Conservation (phyloP, 2,329 filamentous ascomycete genomes). For the Ophiostoma ulmi region DNA sequence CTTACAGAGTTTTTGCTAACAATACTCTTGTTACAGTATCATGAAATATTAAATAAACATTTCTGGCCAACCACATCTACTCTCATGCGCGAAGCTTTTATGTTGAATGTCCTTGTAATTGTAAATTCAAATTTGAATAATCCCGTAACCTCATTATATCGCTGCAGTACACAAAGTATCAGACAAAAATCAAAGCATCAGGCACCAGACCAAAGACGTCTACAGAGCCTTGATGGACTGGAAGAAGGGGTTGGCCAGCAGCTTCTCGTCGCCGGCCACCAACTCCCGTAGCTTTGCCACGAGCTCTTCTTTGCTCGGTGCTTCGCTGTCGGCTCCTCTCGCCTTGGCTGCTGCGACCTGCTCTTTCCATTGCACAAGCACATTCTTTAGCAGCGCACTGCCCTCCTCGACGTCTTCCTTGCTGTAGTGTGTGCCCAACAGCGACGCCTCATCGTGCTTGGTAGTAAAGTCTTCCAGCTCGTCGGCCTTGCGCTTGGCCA, state of each 20-base stretch:
- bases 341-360: conserved; percentile 49
- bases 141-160: conserved; percentile 4
- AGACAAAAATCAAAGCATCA: background rate
- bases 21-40: conserved; percentile 15
- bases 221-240: conserved; percentile 55
- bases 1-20: background rate
- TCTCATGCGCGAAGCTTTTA: background rate
- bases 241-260: conserved; percentile 65
- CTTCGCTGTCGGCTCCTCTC: conserved; percentile 33
- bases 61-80: background rate
- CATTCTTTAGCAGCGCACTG: conserved; percentile 74
- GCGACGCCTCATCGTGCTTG: conserved; percentile 57
- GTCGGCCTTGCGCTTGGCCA: conserved; percentile 98
- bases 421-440: conserved; percentile 55
- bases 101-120: background rate
- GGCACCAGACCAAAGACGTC: background rate
- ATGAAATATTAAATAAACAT: conserved; percentile 13
- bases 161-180: background rate
- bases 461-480: conserved; percentile 93
- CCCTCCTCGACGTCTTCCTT: conserved; percentile 88
- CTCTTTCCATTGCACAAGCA: conserved; percentile 80
- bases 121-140: background rate
- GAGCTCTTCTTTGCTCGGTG: conserved; percentile 69
- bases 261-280: conserved; percentile 64
- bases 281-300: conserved; percentile 72